These are phyloP conservation scores for Barnettozyma wickerhamii DNA, from an alignment of 805 yeast species.

Conservation along the genomic window DNA sequence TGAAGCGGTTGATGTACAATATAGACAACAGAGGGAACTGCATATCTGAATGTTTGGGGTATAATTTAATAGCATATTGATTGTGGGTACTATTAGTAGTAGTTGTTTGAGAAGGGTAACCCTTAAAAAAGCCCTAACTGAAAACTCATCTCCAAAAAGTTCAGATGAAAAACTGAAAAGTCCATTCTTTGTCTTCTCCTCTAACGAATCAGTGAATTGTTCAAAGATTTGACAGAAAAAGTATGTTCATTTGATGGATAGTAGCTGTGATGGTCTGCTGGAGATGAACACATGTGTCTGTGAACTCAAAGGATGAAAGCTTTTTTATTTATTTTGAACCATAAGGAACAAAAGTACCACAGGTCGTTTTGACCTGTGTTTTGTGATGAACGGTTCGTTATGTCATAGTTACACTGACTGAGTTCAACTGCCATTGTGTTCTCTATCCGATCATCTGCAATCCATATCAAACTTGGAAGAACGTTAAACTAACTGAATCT, in stretches of 20 bases:
- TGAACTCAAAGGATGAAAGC: conserved; percentile 21
- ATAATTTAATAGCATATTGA: neutral
- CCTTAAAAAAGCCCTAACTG: neutral
- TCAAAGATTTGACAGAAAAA: too few relatives aligned
- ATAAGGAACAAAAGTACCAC: conserved; percentile 19
- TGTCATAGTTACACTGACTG: conserved; percentile 89
- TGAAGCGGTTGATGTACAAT: conserved; percentile 40
- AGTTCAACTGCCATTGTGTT: too few relatives aligned
- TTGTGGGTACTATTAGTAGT: neutral
- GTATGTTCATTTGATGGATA: too few relatives aligned
- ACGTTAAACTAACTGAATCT: too few relatives aligned
- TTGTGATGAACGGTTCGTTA: conserved; percentile 58
- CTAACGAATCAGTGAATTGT: too few relatives aligned
- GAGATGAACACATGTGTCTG: too few relatives aligned
- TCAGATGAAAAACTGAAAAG: neutral
- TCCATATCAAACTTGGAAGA: too few relatives aligned
- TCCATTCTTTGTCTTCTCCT: neutral
- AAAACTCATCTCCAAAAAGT: neutral
- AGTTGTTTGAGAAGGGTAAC: neutral
- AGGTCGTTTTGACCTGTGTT: conserved; percentile 32
- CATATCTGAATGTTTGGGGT: conserved; percentile 25
- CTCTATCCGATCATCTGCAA: too few relatives aligned
- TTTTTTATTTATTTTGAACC: conserved; percentile 28
- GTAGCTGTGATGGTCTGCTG: too few relatives aligned
- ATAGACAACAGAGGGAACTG: conserved; percentile 26